Conservation (phyloP, 2,329 filamentous ascomycete genomes). For the Aureobasidium mangrovei region DNA sequence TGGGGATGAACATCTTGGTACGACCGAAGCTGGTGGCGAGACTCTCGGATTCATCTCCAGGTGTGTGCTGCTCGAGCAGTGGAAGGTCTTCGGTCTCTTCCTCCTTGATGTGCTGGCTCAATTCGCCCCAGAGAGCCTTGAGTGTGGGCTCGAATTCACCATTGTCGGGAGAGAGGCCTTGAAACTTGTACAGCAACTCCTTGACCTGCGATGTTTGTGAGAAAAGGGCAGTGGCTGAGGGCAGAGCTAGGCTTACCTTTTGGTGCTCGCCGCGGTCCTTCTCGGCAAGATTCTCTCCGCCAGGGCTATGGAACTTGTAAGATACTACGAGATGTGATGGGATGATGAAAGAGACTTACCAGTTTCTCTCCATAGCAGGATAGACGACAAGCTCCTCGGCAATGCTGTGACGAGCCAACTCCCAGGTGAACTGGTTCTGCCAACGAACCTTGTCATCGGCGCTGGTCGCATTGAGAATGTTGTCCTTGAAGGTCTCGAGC, state of each 20-base stretch:
- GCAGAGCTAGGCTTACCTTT: constrained; percentile 17
- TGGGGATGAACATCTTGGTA: constrained; percentile 15
- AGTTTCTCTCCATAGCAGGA: constrained; percentile 28
- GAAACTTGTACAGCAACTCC: constrained; percentile 16
- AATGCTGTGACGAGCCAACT: constrained; percentile 44
- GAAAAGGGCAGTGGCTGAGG: background rate
- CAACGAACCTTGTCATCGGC: constrained; percentile 36
- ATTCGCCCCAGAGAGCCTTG: constrained; percentile 11
- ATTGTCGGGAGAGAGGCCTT: constrained; percentile 4
- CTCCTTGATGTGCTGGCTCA: constrained; percentile 16
- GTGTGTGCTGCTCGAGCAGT: constrained; percentile 13
- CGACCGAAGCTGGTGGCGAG: constrained; percentile 8
- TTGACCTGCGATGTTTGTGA: constrained; percentile 16
- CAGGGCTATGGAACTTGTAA: background rate
- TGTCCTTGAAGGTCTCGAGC: constrained; percentile 35
- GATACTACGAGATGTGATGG: background rate
- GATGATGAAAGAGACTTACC: constrained; percentile 7
- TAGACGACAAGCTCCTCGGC: constrained; percentile 40
- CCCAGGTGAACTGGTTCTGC: constrained; percentile 46
- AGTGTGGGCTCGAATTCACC: constrained; percentile 14
- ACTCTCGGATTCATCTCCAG: constrained; percentile 4
- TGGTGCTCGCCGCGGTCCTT: constrained; percentile 28
- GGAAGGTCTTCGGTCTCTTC: constrained; percentile 16
- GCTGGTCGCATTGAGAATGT: constrained; percentile 34
- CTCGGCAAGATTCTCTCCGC: constrained; percentile 26